Evolutionary conservation across 306 rosid genomes (phyloP), one percentile per base, ranked within the genome.

Genomic region (Gleditsia sinensis): DNA sequence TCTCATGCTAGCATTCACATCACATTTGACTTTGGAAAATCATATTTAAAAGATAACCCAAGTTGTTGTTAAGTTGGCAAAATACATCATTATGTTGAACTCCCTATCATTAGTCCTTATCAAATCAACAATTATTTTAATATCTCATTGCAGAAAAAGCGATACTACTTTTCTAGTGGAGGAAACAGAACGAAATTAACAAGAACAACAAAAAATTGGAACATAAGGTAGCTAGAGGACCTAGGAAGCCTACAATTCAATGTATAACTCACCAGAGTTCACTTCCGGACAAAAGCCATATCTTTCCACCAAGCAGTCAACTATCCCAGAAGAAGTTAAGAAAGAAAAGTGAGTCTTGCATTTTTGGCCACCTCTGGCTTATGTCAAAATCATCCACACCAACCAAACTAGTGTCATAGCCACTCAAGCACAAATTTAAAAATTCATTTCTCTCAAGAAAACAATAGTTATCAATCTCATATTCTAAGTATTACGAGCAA

Each of bases 1-100:
- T 71, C 36, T 57, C 45, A 49, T 11, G 74, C 58, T 40, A 19
- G 54, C 21, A 42, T 57, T 20, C 24, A 30, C 72, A 50, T 76
- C 75, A 72, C 45, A 28, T 63, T 75, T 75, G 84, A 72, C 81
- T 62, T 32, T 0, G 23, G 42, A 4, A 54, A 46, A 64, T 25
- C 60, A 42, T 50, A 39, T 61, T 57, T 7, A 13, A 9, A 51
- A 39, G 27, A 57, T 17, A 72, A 30, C 63, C 39, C 27, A 61
- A 51, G 65, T 40, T 37, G 21, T 37, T 25, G 13, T 40, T 21
- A 34, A 77, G 28, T 40, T 42, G 57, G 72, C 78, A 74, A 33
- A 42, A 60, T 19, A 13, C 57, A 42, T 28, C 54, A 24, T 42
- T 43, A 43, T 19, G 57, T 60, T 61, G 64, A 67, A 12, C 67